Evolutionary conservation across 2,329 filamentous ascomycete genomes (phyloP).

Genomic region (Neofusicoccum cordaticola): DNA sequence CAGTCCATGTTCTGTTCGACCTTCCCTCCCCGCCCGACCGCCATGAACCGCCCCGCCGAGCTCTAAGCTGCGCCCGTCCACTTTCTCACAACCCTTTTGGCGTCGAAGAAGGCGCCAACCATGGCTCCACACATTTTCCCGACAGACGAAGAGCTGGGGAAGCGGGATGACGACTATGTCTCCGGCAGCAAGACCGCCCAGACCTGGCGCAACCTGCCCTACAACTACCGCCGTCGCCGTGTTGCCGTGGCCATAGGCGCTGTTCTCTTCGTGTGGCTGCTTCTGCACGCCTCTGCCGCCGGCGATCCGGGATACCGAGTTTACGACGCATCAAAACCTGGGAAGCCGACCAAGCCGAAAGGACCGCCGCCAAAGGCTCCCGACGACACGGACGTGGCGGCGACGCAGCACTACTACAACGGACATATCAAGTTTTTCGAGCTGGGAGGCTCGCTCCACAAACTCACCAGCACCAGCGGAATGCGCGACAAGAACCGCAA

Average conservation of each 20-base stretch:
- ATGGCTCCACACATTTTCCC: conserved; percentile 35
- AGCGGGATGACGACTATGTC: conserved; percentile 62
- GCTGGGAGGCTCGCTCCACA: conserved; percentile 63
- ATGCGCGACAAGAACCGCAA: conserved; percentile 59
- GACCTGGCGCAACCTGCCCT: conserved; percentile 27
- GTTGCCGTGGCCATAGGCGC: conserved; percentile 37
- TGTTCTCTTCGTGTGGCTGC: conserved; percentile 57
- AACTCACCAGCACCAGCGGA: conserved; percentile 55
- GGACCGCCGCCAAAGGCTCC: conserved; percentile 23
- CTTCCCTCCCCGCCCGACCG: neutral
- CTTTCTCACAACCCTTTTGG: neutral
- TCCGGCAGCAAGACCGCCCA: conserved; percentile 35
- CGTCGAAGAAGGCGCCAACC: neutral
- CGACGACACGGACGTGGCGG: conserved; percentile 23
- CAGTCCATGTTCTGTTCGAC: neutral
- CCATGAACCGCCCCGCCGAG: neutral
- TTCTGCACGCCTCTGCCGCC: conserved; percentile 54
- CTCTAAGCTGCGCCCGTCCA: neutral
- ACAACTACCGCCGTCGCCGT: conserved; percentile 51
- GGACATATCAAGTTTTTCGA: conserved; percentile 68
- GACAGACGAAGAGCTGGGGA: conserved; percentile 62
- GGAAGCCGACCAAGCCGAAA: conserved; percentile 20
- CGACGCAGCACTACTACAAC: conserved; percentile 55
- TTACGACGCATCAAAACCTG: neutral
- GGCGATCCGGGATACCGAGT: neutral